These are phyloP conservation scores for Pestalotiopsis sp. DNA, from an alignment of 2,329 filamentous ascomycete species.

Conservation along the genomic window DNA sequence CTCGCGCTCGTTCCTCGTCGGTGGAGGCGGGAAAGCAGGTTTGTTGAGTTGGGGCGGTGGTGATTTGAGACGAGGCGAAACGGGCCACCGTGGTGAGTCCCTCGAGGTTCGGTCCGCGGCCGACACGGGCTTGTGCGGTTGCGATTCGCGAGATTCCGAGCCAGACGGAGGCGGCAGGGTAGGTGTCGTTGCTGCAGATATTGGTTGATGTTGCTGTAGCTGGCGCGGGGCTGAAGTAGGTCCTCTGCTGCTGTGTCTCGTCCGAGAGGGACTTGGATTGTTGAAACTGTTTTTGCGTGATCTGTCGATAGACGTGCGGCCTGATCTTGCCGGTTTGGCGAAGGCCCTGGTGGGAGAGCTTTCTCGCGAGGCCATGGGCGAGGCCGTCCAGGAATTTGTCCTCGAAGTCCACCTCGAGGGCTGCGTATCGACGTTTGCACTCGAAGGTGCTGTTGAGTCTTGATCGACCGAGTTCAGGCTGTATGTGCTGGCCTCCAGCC, in stretches of 20 bases:
- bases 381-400: slow-evolving; percentile 30
- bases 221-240: slow-evolving; percentile 59
- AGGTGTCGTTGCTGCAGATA: slow-evolving; percentile 69
- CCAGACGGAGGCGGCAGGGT: slow-evolving; percentile 56
- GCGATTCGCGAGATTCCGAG: slow-evolving; percentile 63
- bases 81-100: slow-evolving; percentile 70
- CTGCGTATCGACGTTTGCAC: slow-evolving; percentile 31
- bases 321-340: slow-evolving; percentile 21
- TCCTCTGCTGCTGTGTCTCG: slow-evolving; percentile 40
- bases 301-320: slow-evolving; percentile 37
- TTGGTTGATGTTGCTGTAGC: slow-evolving; percentile 51
- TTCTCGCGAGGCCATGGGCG: slow-evolving; percentile 30
- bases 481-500: slow-evolving; percentile 31
- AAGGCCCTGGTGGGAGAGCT: slow-evolving; percentile 26
- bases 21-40: slow-evolving; percentile 28
- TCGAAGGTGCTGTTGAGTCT: slow-evolving; percentile 30
- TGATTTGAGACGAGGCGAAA: slow-evolving; percentile 75
- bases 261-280: slow-evolving; percentile 63
- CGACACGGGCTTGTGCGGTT: slow-evolving; percentile 60
- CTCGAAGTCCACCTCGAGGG: slow-evolving; percentile 32
- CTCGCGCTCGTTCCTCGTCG: slow-evolving; percentile 50
- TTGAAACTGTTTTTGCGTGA: slow-evolving; percentile 67
- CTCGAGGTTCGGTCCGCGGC: slow-evolving; percentile 46
- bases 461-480: slow-evolving; percentile 33
- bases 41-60: slow-evolving; percentile 63